Conservation (phyloP, 139 green algal genomes). For the Helicosporidium sp. region DNA sequence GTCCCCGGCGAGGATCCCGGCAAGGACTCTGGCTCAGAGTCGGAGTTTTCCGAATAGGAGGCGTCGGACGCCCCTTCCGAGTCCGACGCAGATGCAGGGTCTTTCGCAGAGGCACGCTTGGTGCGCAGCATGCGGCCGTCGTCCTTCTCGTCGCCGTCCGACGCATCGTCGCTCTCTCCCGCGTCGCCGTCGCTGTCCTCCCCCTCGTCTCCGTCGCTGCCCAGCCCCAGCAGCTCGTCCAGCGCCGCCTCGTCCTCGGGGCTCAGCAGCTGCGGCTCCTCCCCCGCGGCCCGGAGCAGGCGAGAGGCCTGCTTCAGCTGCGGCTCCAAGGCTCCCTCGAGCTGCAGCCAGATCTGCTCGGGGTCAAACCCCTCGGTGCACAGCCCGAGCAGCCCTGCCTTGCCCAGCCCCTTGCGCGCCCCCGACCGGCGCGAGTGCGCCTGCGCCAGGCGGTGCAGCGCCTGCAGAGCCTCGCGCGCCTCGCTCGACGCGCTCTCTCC, state of each 20-base stretch:
- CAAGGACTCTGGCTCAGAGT: too few species aligned
- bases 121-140: constrained; percentile 21
- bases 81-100: too few species aligned
- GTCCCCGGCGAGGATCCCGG: too few species aligned
- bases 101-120: too few species aligned
- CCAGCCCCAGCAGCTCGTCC: constrained; percentile 8
- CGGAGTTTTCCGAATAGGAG: too few species aligned
- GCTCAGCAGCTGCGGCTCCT: constrained; percentile 15
- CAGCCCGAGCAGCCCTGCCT: constrained; percentile 19
- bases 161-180: constrained; percentile 3
- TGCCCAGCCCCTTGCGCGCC: too few species aligned
- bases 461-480: constrained; percentile 29
- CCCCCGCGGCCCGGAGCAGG: constrained; percentile 10
- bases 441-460: constrained; percentile 8
- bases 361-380: constrained; percentile 42
- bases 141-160: constrained; percentile 6
- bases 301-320: constrained; percentile 12
- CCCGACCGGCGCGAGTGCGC: not conserved
- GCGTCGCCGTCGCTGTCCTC: constrained; percentile 3
- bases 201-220: not conserved
- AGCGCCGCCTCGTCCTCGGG: constrained; percentile 22
- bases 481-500: constrained; percentile 20
- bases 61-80: too few species aligned
- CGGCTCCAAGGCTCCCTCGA: constrained; percentile 21
- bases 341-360: constrained; percentile 52